These are phyloP conservation scores for Leptographium flavum DNA, from an alignment of 2,329 filamentous ascomycete species.

Conservation along the genomic window DNA sequence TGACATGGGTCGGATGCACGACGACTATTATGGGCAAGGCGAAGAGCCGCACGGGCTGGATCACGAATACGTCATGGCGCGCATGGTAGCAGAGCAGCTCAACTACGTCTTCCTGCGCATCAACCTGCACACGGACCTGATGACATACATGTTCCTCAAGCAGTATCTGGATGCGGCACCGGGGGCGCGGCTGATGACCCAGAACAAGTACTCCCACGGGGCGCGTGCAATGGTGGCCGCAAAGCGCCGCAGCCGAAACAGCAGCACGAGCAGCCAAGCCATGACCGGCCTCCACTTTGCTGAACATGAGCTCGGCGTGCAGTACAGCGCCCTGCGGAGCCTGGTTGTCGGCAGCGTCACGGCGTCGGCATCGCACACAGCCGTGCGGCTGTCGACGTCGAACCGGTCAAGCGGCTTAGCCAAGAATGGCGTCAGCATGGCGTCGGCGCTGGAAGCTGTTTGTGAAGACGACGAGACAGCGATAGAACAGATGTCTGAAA, in stretches of 20 bases:
- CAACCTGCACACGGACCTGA: constrained; percentile 16
- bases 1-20: constrained; percentile 7
- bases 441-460: neutral
- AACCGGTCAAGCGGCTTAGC: neutral
- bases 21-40: constrained; percentile 14
- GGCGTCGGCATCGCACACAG: constrained; percentile 18
- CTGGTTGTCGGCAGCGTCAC: constrained; percentile 18
- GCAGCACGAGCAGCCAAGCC: neutral
- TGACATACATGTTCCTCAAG: constrained; percentile 15
- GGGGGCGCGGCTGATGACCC: constrained; percentile 12
- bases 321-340: constrained; percentile 14
- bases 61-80: constrained; percentile 12
- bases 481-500: no score
- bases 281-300: constrained; percentile 13
- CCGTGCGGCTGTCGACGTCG: constrained; percentile 10
- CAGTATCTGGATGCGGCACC: constrained; percentile 12
- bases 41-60: constrained; percentile 18
- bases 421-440: neutral
- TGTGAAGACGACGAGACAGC: neutral
- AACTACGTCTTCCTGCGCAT: constrained; percentile 20
- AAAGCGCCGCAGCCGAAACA: neutral
- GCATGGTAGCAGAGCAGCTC: constrained; percentile 15
- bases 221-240: neutral
- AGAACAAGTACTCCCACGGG: constrained; percentile 13
- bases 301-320: constrained; percentile 15